Conservation (phyloP, 192 early-diverging fungal species). For the Podila epicladia region DNA sequence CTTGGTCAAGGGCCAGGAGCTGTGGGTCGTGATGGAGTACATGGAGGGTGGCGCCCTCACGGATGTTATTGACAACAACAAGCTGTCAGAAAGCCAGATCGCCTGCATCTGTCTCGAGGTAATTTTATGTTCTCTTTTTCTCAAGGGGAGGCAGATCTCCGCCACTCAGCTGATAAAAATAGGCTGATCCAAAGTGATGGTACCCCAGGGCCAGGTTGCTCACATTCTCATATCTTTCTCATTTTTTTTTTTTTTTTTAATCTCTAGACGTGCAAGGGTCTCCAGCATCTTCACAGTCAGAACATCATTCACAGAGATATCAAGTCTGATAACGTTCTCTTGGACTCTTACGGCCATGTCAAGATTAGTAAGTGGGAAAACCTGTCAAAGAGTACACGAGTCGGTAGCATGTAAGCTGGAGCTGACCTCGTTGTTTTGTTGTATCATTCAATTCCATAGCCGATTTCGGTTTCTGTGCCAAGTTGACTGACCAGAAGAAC, state of each 20-base stretch:
- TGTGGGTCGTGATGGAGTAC: conserved; percentile 99
- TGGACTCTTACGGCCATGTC: conserved; percentile 85
- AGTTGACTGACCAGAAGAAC: conserved; percentile 82
- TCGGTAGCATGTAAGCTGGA: too few species aligned
- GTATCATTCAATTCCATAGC: neutral
- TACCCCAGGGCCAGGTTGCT: neutral
- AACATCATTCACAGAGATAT: conserved; percentile 94
- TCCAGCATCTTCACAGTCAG: conserved; percentile 82
- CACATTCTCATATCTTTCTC: neutral
- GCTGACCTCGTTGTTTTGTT: conserved; percentile 56
- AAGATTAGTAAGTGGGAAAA: conserved; percentile 68
- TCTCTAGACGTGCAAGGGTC: conserved; percentile 76
- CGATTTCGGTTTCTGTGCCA: conserved; percentile 97
- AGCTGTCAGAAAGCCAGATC: conserved; percentile 92
- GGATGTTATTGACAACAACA: conserved; percentile 96
- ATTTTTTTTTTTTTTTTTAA: neutral
- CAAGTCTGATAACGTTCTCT: conserved; percentile 89
- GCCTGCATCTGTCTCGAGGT: conserved; percentile 94
- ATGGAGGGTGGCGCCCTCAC: conserved; percentile 99
- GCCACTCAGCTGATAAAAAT: neutral
- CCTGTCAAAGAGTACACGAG: neutral
- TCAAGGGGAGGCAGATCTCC: neutral
- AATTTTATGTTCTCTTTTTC: neutral
- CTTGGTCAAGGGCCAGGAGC: conserved; percentile 82
- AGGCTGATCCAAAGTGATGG: neutral